Evolutionary conservation across 1,284 basidiomycete species (phyloP).

Genomic region (Somion occarium): DNA sequence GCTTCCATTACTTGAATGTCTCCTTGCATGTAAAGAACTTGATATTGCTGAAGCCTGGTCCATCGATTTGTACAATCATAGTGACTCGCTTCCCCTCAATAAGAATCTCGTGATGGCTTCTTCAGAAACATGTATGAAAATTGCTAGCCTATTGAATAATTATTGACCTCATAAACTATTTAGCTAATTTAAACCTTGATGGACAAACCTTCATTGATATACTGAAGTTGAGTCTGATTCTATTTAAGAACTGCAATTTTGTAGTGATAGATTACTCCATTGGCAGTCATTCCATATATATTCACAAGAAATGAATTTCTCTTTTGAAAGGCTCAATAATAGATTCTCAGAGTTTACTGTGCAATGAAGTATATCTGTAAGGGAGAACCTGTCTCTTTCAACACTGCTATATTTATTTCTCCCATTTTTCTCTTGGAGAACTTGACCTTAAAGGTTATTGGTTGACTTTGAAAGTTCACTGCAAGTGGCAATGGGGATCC

Average conservation of each 20-base stretch:
- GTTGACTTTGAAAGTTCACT: background rate
- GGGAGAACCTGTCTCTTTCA: background rate
- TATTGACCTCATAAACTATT: background rate
- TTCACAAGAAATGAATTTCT: background rate
- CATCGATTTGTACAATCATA: background rate
- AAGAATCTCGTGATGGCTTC: background rate
- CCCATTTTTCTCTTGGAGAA: background rate
- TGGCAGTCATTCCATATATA: background rate
- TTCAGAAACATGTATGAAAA: background rate
- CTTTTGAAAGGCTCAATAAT: background rate
- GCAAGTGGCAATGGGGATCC: background rate
- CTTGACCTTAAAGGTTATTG: background rate
- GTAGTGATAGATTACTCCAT: background rate
- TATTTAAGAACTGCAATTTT: background rate
- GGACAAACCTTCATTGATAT: background rate
- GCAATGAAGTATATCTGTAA: background rate
- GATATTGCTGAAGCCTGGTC: background rate
- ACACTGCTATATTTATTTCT: background rate
- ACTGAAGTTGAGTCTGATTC: background rate
- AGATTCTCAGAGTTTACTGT: background rate
- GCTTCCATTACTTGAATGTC: background rate
- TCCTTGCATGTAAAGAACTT: background rate
- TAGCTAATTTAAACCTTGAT: background rate
- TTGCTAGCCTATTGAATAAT: background rate
- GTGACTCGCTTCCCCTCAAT: background rate